Evolutionary conservation across 2,329 filamentous ascomycete genomes (phyloP).

Genomic region (Tothia fuscella): DNA sequence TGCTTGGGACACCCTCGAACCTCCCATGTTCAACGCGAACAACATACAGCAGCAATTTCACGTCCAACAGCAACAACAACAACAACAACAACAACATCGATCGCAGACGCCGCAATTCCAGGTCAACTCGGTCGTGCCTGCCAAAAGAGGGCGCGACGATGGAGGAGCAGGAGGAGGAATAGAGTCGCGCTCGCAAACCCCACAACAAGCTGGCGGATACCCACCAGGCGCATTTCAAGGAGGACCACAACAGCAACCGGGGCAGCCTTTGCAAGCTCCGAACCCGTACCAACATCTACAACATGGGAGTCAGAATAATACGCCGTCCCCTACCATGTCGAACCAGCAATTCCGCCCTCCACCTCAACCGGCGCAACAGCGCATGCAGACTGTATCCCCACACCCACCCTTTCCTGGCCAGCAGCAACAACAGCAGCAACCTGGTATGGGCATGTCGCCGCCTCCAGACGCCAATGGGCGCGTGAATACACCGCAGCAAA

Average conservation of each 20-base stretch:
- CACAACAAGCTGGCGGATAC: constrained; percentile 62
- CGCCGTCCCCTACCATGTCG: constrained; percentile 84
- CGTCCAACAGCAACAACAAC: constrained; percentile 4
- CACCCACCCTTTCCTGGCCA: constrained; percentile 59
- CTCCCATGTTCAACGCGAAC: constrained; percentile 1
- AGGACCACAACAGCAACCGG: constrained; percentile 48
- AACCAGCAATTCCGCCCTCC: constrained; percentile 59
- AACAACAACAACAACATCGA: constrained; percentile 6
- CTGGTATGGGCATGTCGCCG: constrained; percentile 64
- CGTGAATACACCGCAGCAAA: constrained; percentile 59
- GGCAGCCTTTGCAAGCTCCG: constrained; percentile 40
- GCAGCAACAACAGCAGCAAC: constrained; percentile 43
- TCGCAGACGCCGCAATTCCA: constrained; percentile 30
- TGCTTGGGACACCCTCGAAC: no score
- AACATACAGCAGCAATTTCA: background rate
- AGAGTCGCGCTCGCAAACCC: constrained; percentile 85
- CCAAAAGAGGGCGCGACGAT: constrained; percentile 81
- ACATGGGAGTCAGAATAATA: constrained; percentile 66
- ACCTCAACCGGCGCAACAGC: constrained; percentile 63
- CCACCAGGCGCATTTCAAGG: constrained; percentile 49
- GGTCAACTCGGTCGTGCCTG: constrained; percentile 75
- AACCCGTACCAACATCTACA: constrained; percentile 75
- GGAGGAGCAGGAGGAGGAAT: constrained; percentile 72
- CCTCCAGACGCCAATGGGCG: constrained; percentile 49
- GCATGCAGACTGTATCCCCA: constrained; percentile 84